Evolutionary conservation across 83 land plant genomes (phyloP).

Genomic region (Picea mariana): DNA sequence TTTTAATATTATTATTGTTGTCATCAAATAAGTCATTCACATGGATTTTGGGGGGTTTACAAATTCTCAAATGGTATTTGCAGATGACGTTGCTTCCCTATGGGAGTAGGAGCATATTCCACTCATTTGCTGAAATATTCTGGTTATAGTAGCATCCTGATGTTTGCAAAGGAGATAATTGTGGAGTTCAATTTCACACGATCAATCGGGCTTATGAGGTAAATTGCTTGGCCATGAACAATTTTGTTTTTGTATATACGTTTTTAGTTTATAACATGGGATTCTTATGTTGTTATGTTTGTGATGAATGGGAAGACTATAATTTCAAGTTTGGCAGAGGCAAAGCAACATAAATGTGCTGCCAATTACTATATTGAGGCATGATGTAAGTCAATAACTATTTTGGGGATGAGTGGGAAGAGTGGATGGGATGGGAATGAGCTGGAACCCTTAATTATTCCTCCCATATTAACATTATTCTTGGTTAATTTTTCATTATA

Average conservation of each 20-base stretch:
- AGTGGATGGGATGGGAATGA: constrained; percentile 81
- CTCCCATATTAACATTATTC: constrained; percentile 38
- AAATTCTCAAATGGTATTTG: too few relatives aligned
- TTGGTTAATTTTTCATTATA: too few relatives aligned
- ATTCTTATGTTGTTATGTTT: not conserved
- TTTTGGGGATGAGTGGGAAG: constrained; percentile 60
- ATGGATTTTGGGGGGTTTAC: too few relatives aligned
- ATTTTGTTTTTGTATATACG: not conserved
- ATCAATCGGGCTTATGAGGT: constrained; percentile 72
- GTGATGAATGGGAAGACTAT: not conserved
- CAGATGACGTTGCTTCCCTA: too few relatives aligned
- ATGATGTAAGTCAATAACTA: constrained; percentile 23
- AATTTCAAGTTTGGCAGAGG: not conserved
- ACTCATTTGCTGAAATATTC: not conserved
- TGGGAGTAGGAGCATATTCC: not conserved
- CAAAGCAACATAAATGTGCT: not conserved
- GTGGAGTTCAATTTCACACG: constrained; percentile 44
- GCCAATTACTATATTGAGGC: not conserved
- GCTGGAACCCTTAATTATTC: constrained; percentile 18
- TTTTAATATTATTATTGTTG: too few relatives aligned
- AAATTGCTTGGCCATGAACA: too few relatives aligned
- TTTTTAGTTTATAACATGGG: not conserved
- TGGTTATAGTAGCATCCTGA: constrained; percentile 67
- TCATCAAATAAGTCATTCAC: too few relatives aligned
- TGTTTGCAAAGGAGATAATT: constrained; percentile 60